Percentiles rank a stretch among this genome's conserved stretches.
These are phyloP conservation scores for Ophiostoma fasciatum DNA, from an alignment of 2,329 filamentous ascomycete species.

Conservation along the genomic window DNA sequence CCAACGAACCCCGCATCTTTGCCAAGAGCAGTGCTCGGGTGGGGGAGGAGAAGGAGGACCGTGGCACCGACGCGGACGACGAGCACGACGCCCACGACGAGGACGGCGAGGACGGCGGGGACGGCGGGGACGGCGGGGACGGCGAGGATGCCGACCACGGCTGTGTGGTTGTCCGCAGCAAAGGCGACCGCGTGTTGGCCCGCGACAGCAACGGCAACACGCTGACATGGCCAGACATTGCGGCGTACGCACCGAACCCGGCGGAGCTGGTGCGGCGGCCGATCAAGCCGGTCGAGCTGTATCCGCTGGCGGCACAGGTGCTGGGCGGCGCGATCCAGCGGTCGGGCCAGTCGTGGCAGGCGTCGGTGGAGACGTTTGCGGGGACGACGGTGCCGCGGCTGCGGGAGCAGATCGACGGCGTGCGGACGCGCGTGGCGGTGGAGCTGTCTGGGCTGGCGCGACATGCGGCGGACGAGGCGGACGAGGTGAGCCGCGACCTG, in stretches of 20 bases:
- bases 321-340: slow-evolving; percentile 31
- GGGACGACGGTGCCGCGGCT: slow-evolving; percentile 40
- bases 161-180: too few relatives aligned
- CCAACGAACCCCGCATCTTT: slow-evolving; percentile 32
- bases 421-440: slow-evolving; percentile 32
- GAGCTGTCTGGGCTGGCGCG: slow-evolving; percentile 47
- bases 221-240: slow-evolving; percentile 28
- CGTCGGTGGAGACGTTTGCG: slow-evolving; percentile 43
- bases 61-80: slow-evolving; percentile 14
- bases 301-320: slow-evolving; percentile 36
- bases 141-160: not conserved
- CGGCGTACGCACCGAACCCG: slow-evolving; percentile 24
- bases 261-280: slow-evolving; percentile 18
- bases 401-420: slow-evolving; percentile 29
- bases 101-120: not conserved
- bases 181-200: not conserved
- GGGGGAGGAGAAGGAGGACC: slow-evolving; percentile 12
- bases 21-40: too few relatives aligned
- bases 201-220: slow-evolving; percentile 5
- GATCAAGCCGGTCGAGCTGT: slow-evolving; percentile 29
- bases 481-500: slow-evolving; percentile 62
- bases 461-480: slow-evolving; percentile 59
- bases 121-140: not conserved
- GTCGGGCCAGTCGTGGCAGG: slow-evolving; percentile 41
- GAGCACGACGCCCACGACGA: slow-evolving; percentile 2